Evolutionary conservation across 257 asterid species (phyloP), one percentile per base, ranked within the genome.

Genomic region (Capsicum chinense): DNA sequence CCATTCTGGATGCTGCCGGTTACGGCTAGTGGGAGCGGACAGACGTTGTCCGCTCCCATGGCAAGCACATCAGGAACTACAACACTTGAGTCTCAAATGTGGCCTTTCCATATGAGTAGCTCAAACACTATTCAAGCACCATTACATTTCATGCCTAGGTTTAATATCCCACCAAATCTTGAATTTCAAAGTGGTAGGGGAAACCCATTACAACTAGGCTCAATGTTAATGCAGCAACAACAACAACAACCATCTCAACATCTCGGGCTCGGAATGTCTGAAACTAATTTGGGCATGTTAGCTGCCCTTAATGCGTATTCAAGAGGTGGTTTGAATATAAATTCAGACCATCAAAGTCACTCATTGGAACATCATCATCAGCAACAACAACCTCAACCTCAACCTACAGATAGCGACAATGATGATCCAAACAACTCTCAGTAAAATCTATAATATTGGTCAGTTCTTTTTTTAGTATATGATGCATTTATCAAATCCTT

Each of bases 1-100:
- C 84, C 91, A 0, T 87, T 92, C 86, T 92, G 94, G 93, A 92
- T 92, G 95, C 91, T 92, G 2, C 95, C 95, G 0, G 89, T 92
- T 54, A 87, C 88, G 2, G 68, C 80, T 87, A 50, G 81, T n/a
- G 81, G 62, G 2, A 76, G 81, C 3, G 81, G 64, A 54, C 81
- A 76, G 5, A 76, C 63, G 0, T 7, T 76, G 7, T 76, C 87
- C 13, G 33, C 90, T 2, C 79, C 91, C 3, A 80, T 73, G n/a
- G 56, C 70, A 33, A 79, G 84, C 3, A 80, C 87, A 2, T 79
- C 84, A 16, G 86, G 89, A 14, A 63, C 91, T 6, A 33, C 81
- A 13, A 76, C 90, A 81, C 82, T 85, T 73, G 16, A 62, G 88
- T 17, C 81, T 76, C 93, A 88, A 67, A 92, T 91, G 92, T 92